Conservation (phyloP, 2,329 filamentous ascomycete species). For the Helotiales sp. region DNA sequence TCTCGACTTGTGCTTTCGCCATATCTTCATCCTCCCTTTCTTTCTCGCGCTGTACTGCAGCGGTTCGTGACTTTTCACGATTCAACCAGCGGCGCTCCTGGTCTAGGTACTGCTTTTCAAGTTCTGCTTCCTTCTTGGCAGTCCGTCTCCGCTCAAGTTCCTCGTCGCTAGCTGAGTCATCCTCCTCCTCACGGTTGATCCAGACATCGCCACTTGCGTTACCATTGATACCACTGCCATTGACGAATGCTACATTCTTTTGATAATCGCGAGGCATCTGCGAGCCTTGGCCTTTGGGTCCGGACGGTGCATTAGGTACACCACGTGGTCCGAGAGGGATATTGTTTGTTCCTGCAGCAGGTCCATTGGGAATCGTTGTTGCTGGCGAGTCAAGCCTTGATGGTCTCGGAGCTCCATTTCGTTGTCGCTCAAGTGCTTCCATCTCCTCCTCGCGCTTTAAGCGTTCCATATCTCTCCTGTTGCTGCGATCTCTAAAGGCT, state of each 20-base stretch:
- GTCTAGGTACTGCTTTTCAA: slow-evolving; percentile 79
- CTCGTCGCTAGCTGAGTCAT: slow-evolving; percentile 83
- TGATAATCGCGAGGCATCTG: slow-evolving; percentile 72
- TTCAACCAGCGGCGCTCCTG: slow-evolving; percentile 90
- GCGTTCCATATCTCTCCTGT: slow-evolving; percentile 82
- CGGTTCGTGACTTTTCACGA: slow-evolving; percentile 78
- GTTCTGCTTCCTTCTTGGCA: slow-evolving; percentile 71
- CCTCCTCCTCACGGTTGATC: slow-evolving; percentile 74
- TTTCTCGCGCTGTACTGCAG: slow-evolving; percentile 82
- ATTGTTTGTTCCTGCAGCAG: slow-evolving; percentile 66
- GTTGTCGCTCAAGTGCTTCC: slow-evolving; percentile 78
- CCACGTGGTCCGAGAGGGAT: slow-evolving; percentile 75
- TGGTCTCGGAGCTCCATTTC: slow-evolving; percentile 64
- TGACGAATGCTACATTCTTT: slow-evolving; percentile 79
- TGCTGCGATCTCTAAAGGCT: slow-evolving; percentile 90
- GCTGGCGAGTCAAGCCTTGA: slow-evolving; percentile 73
- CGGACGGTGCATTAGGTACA: slow-evolving; percentile 73
- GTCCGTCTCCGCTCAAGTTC: slow-evolving; percentile 75
- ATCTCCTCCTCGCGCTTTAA: slow-evolving; percentile 88
- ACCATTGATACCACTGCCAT: slow-evolving; percentile 69
- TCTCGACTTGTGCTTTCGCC: slow-evolving; percentile 61
- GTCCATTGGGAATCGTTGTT: slow-evolving; percentile 52
- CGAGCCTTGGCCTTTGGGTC: slow-evolving; percentile 60
- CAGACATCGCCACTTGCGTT: slow-evolving; percentile 44
- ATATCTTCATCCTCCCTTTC: slow-evolving; percentile 77